phyloP scores from a whole-genome alignment of 2,329 filamentous ascomycete genomes.

The Diaporthe sp. region DNA sequence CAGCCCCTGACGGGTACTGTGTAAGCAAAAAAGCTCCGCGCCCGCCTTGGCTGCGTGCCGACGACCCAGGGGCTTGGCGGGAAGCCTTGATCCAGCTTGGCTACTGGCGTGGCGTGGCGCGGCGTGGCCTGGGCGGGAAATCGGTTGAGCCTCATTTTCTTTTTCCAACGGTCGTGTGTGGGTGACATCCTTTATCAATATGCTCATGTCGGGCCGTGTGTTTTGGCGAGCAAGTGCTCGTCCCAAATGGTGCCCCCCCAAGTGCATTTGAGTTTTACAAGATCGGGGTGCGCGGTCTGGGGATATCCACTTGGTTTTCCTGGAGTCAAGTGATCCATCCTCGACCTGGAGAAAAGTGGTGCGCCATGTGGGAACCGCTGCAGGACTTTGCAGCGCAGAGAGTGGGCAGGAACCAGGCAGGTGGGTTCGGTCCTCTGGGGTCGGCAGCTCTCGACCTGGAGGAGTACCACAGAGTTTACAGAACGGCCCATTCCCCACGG shows the following conservation, averaged over 20 bases:
- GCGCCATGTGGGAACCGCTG: conserved; percentile 26
- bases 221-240: conserved; percentile 24
- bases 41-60: conserved; percentile 18
- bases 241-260: neutral
- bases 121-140: conserved; percentile 4
- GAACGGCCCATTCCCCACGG: conserved; percentile 21
- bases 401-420: neutral
- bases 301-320: conserved; percentile 37
- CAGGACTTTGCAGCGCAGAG: conserved; percentile 3
- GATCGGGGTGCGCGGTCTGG: conserved; percentile 36
- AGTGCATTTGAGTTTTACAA: neutral
- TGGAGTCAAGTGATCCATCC: conserved; percentile 35
- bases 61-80: conserved; percentile 26
- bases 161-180: neutral
- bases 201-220: neutral
- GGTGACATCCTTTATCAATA: neutral
- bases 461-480: conserved; percentile 30
- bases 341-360: conserved; percentile 37
- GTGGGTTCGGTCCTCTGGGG: conserved; percentile 24
- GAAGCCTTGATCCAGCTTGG: conserved; percentile 31
- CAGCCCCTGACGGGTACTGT: conserved; percentile 27
- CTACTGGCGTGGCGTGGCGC: conserved; percentile 11
- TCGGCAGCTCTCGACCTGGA: conserved; percentile 29
- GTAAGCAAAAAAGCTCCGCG: conserved; percentile 10
- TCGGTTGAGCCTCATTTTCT: conserved; percentile 35